phyloP scores from a whole-genome alignment of 2,329 filamentous ascomycete species.

The Alternaria tenuissima region DNA sequence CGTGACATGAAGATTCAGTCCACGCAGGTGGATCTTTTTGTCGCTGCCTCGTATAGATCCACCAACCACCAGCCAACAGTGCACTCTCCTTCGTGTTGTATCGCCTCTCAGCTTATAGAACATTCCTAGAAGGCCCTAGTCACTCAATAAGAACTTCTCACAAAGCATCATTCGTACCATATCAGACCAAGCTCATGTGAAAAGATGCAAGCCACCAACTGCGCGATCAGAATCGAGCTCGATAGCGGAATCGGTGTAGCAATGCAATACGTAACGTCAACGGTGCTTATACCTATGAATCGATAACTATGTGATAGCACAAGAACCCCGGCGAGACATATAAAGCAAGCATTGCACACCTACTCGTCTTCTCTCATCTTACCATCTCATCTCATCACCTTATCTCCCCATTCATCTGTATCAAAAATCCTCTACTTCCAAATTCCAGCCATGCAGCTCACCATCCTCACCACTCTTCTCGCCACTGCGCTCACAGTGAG shows the following conservation, averaged over 20 bases:
- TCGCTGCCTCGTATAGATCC: background rate
- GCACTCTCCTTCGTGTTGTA: background rate
- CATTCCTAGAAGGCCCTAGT: background rate
- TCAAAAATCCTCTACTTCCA: background rate
- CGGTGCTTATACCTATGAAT: background rate
- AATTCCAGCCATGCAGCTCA: constrained; percentile 11
- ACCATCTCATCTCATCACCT: background rate
- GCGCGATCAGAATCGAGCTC: background rate
- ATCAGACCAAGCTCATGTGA: background rate
- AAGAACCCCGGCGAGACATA: background rate
- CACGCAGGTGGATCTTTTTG: background rate
- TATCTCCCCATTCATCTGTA: background rate
- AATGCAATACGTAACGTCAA: background rate
- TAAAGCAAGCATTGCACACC: background rate
- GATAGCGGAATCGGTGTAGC: background rate
- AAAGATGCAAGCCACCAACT: background rate
- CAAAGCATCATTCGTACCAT: background rate
- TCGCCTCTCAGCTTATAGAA: background rate
- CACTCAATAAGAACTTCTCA: background rate
- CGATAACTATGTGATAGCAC: background rate
- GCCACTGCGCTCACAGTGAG: constrained; percentile 7
- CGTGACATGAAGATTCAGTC: background rate
- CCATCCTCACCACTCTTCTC: constrained; percentile 8
- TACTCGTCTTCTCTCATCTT: background rate
- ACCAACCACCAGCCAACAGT: background rate